Evolutionary conservation across 495 filamentous ascomycete genomes (phyloP), one percentile per base, ranked within the genome.

Genomic region (Xylaria sp.): DNA sequence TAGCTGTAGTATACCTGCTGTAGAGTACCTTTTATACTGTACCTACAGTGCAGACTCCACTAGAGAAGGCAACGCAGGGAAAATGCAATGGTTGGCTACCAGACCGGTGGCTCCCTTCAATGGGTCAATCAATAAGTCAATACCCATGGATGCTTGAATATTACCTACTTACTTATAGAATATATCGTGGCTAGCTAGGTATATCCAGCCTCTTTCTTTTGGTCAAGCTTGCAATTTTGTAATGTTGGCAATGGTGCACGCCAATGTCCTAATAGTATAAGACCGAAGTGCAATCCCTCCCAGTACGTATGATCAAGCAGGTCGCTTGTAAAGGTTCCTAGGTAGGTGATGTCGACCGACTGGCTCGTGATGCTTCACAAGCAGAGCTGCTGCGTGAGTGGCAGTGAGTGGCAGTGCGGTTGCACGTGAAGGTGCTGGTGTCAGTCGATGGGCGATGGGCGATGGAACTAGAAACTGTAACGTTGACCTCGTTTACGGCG

Each of bases 381-480:
- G 33, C 17, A 59, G 57, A 37, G 21, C 2, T 1, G 26, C 15
- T 29, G 26, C 12, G 4, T 6, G 52, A 55, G 57, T 37, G 33
- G 17, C 52, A 55, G 4, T 6, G 52, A 55, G 57, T 37, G 33
- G 17, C 52, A 55, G 24, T 33, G 31, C 31, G 17, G 33, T 59
- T 12, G 31, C 52, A 31, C 24, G 24, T 17, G 52, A 31, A 26
- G 21, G 4, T 15, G 1, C 33, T 61, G 71, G 71, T 71, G 75
- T 72, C 69, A 66, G 72, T 75, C 73, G 65, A 68, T 62, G 55
- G 66, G 31, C 73, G 65, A 68, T 62, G 55, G 66, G 31, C 11
- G 15, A 37, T 40, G 59, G 71, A 71, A 63, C 65, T 70, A 48
- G 67, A 69, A 43, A 73, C 63, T 78, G 76, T 74, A 78, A 78